Percentiles rank a stretch among this genome's conserved stretches.
These are phyloP conservation scores for Calonectria honghensis DNA, from an alignment of 2,329 filamentous ascomycete genomes.

Conservation along the genomic window DNA sequence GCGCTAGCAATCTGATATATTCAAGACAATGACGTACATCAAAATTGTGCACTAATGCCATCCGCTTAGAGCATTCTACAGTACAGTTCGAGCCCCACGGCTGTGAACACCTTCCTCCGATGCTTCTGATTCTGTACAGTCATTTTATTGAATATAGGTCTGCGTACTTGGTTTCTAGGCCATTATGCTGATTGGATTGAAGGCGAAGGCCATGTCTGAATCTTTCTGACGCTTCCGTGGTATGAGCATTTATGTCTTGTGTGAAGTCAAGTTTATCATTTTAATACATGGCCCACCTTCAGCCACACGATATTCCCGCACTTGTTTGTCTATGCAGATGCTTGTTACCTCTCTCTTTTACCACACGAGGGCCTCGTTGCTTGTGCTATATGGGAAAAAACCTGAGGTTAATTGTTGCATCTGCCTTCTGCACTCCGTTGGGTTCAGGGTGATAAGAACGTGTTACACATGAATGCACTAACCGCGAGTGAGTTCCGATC, in stretches of 20 bases:
- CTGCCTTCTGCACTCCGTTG: not conserved
- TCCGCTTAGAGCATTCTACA: not conserved
- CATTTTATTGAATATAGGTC: not conserved
- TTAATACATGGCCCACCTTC: not conserved
- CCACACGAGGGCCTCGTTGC: not conserved
- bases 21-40: not conserved
- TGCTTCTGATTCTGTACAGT: not conserved
- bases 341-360: not conserved
- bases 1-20: not conserved
- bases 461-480: not conserved
- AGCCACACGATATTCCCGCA: not conserved
- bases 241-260: not conserved
- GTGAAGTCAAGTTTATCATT: not conserved
- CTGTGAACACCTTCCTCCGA: not conserved
- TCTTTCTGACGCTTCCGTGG: not conserved
- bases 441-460: not conserved
- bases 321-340: not conserved
- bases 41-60: not conserved
- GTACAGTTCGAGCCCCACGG: not conserved
- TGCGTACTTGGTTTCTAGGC: not conserved
- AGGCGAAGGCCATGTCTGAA: not conserved
- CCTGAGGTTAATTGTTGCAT: not conserved
- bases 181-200: not conserved
- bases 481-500: slow-evolving; percentile 15
- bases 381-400: not conserved